These are phyloP conservation scores for Cordyceps cicadae DNA, from an alignment of 2,329 filamentous ascomycete species.

Conservation along the genomic window DNA sequence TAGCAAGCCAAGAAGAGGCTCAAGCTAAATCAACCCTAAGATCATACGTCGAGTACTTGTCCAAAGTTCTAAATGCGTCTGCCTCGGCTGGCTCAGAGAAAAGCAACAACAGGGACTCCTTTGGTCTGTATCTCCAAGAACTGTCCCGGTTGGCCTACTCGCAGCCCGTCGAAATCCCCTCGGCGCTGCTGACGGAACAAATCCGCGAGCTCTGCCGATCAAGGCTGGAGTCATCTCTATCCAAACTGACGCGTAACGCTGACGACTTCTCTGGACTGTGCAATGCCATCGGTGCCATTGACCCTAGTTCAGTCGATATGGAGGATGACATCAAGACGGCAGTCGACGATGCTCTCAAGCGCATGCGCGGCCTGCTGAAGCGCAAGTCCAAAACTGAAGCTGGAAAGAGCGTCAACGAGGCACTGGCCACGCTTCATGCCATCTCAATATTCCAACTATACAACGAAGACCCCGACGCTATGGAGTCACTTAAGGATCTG, in stretches of 20 bases:
- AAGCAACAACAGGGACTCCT: conserved; percentile 22
- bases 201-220: conserved; percentile 46
- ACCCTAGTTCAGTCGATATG: conserved; percentile 44
- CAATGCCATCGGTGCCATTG: conserved; percentile 45
- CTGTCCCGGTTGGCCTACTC: conserved; percentile 50
- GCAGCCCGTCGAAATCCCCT: conserved; percentile 31
- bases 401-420: conserved; percentile 42
- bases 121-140: conserved; percentile 39
- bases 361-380: conserved; percentile 46
- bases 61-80: conserved; percentile 38
- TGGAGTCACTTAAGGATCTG: conserved; percentile 76
- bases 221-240: conserved; percentile 50
- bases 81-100: conserved; percentile 19
- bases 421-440: conserved; percentile 73
- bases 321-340: conserved; percentile 46
- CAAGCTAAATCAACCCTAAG: conserved; percentile 32
- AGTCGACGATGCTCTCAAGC: conserved; percentile 42
- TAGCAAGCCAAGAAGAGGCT: conserved; percentile 20
- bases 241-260: conserved; percentile 46
- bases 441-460: conserved; percentile 83
- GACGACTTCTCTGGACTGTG: conserved; percentile 47
- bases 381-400: conserved; percentile 25
- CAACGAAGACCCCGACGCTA: conserved; percentile 78
- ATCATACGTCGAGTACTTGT: conserved; percentile 46
- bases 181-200: conserved; percentile 41